Evolutionary conservation across 1,284 basidiomycete genomes (phyloP), one percentile per base, ranked within the genome.

Genomic region (Naganishia cerealis): DNA sequence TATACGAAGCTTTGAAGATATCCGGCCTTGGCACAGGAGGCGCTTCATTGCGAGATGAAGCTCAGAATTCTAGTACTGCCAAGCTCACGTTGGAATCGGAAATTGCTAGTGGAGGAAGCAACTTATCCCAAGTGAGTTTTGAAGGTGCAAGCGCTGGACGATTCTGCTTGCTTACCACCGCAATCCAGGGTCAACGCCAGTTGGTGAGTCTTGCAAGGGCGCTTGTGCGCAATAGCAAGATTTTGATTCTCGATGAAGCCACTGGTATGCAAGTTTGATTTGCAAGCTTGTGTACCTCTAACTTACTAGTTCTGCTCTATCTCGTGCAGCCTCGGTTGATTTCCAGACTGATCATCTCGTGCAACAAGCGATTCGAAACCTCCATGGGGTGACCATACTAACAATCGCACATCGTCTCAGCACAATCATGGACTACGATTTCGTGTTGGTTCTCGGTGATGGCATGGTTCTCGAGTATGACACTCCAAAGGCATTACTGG

Each of bases 151-250:
- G 73, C 84, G 85, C 71, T 33, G 78, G 77, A 29, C 72, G 73
- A 70, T 40, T 3, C n/a, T n/a, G 8, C 40, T 33, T 18, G 8
- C 59, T 48, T 48, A 48, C 12, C 54, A 24, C 26, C 48, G 16
- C 21, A 36, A 26, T 29, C 42, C 86, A 89, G 43, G 89, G 89
- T 2, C 88, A 90, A 74, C 81, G 88, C 5, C 88, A 90, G 74
- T 86, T 85, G 24, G 78, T 83, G n/a, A 82, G 83, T 0, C 79
- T 85, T 2, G 85, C 86, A 0, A 78, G 84, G 50, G 86, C 85
- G 0, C 79, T 86, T 55, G 79, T 85, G 1, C 75, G 84, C 67
- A 73, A 79, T 65, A 81, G 81, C 68, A 85, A 82, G 73, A 80
- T 86, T 38, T 72, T 85, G 21, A 80, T 86, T 6, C 76, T 86